Evolutionary conservation across 208 protist genomes (phyloP), one percentile per base, ranked within the genome.

Genomic region (Acanthamoeba lenticulata): DNA sequence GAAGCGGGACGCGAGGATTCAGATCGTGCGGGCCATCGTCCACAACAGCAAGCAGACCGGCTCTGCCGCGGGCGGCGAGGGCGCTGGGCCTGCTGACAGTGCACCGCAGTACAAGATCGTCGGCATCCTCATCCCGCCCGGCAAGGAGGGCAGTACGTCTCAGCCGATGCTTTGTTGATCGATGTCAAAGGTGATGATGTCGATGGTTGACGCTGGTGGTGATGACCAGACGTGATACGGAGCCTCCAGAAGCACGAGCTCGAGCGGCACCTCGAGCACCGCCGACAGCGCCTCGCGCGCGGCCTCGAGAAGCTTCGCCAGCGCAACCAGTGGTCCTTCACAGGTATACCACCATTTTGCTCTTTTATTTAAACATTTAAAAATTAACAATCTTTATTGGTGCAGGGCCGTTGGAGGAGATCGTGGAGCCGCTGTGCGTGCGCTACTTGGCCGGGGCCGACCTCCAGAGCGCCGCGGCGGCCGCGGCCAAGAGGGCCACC

Each of bases 81-180:
- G 36, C 7, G 65, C 32, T 4, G 65, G 21, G 15, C 15, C 32
- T 40, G 65, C 29, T n/a, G 36, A 77, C 65, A 36, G 17, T 7
- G 36, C 36, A 32, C 65, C 65, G 11, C 65, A 77, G 32, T 32
- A 77, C 6, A 77, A 77, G 32, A 77, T 77, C 36, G 65, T 77
- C 15, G 65, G 65, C 65, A 77, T 77, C 65, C 65, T 77, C 65
- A 77, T 77, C 36, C 65, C 65, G 34, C 65, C 65, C 15, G 65
- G 65, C 34, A 77, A 77, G 65, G 65, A 77, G 19, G 6, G 13
- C 1, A 77, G 65, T 77, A 77, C 65, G 65, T 42, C 1, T 9
- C 45, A 52, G 45, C 15, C 5, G 45, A 5, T 17, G 45, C 15
- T 5, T 52, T 52, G 45, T 52, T 52, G 9, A 5, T 52, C 9